Percentiles rank a stretch among this genome's conserved stretches.
phyloP scores from a whole-genome alignment of 2,329 filamentous ascomycete species.

The Chrysosporium keratinophilum region DNA sequence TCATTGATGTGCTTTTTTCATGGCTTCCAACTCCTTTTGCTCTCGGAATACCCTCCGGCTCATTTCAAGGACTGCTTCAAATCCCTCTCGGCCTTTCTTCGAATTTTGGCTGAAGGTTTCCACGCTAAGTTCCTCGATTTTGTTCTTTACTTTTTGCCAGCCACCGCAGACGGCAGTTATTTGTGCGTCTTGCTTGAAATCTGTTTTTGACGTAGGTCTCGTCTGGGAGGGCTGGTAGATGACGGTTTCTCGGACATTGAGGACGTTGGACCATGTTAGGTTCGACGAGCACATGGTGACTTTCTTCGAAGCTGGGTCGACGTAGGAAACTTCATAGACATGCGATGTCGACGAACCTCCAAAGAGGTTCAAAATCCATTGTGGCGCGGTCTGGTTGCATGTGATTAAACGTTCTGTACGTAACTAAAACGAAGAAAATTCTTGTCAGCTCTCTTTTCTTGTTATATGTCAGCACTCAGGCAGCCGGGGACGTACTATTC shows the following conservation, averaged over 20 bases:
- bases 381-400: slow-evolving; percentile 39
- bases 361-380: slow-evolving; percentile 61
- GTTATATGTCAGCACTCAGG: background rate
- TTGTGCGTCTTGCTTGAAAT: slow-evolving; percentile 80
- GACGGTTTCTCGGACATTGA: slow-evolving; percentile 88
- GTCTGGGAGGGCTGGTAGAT: slow-evolving; percentile 58
- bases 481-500: slow-evolving; percentile 47
- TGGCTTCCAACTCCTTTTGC: slow-evolving; percentile 57
- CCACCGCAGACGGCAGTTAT: slow-evolving; percentile 91
- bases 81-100: slow-evolving; percentile 78
- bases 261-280: slow-evolving; percentile 80
- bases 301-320: slow-evolving; percentile 70
- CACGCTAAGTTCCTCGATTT: slow-evolving; percentile 85
- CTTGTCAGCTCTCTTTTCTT: background rate
- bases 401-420: slow-evolving; percentile 58
- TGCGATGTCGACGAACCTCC: slow-evolving; percentile 71
- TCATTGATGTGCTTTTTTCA: slow-evolving; percentile 1
- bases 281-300: slow-evolving; percentile 97
- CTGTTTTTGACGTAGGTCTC: slow-evolving; percentile 50
- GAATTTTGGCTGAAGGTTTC: slow-evolving; percentile 88
- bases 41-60: slow-evolving; percentile 83
- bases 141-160: slow-evolving; percentile 94
- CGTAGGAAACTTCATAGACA: slow-evolving; percentile 92
- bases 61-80: slow-evolving; percentile 90
- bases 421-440: slow-evolving; percentile 39